These are phyloP conservation scores for Suillus weaverae DNA, from an alignment of 768 basidiomycete species.

Conservation along the genomic window DNA sequence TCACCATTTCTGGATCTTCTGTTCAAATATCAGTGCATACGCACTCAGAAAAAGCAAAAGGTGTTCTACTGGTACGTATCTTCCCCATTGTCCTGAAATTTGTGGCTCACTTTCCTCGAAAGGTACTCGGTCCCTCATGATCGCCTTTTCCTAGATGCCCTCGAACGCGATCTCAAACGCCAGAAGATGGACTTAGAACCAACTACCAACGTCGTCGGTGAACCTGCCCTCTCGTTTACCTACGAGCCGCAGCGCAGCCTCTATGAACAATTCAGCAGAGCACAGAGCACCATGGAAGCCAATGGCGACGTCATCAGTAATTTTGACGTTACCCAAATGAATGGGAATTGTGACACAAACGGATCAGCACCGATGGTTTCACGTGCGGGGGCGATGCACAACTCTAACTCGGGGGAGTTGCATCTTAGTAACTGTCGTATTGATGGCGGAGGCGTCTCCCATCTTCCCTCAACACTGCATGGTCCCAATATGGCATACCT, in stretches of 20 bases:
- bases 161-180: slow-evolving; percentile 93
- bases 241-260: slow-evolving; percentile 85
- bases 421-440: slow-evolving; percentile 20
- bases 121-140: slow-evolving; percentile 99
- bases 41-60: slow-evolving; percentile 98
- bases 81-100: slow-evolving; percentile 5
- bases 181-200: slow-evolving; percentile 90
- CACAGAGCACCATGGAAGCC: slow-evolving; percentile 33
- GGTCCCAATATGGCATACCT: slow-evolving; percentile 45
- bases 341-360: slow-evolving; percentile 16
- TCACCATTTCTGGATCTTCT: slow-evolving; percentile 90
- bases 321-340: slow-evolving; percentile 10
- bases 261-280: slow-evolving; percentile 82
- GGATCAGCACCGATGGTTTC: slow-evolving; percentile 9
- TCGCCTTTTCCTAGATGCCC: slow-evolving; percentile 92
- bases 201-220: slow-evolving; percentile 73
- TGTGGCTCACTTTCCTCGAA: background rate
- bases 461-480: slow-evolving; percentile 21
- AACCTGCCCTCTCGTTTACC: slow-evolving; percentile 85
- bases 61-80: slow-evolving; percentile 87
- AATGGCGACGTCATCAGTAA: slow-evolving; percentile 5
- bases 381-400: slow-evolving; percentile 9
- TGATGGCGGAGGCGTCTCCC: slow-evolving; percentile 22
- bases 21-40: slow-evolving; percentile 96
- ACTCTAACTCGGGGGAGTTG: slow-evolving; percentile 18